Percentiles rank a stretch among this genome's conserved stretches.
These are phyloP conservation scores for Echites panduratus DNA, from an alignment of 257 asterid species.

Conservation along the genomic window DNA sequence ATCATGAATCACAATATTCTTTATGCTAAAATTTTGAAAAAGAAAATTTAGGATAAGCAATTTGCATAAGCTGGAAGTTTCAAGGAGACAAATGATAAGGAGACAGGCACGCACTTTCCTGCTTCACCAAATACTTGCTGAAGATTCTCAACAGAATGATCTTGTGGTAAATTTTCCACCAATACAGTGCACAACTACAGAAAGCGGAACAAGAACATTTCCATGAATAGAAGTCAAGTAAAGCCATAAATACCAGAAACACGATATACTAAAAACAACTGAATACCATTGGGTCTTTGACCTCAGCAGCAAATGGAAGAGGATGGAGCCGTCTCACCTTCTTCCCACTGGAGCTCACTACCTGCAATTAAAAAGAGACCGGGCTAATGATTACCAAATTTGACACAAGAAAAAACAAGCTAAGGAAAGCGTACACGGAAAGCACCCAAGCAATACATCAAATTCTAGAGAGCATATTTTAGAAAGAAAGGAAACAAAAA, in stretches of 20 bases:
- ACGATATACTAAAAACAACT: neutral
- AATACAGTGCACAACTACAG: conserved; percentile 81
- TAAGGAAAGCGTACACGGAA: neutral
- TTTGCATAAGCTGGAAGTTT: neutral
- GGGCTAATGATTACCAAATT: neutral
- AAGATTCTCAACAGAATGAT: conserved; percentile 88
- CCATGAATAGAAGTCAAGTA: neutral
- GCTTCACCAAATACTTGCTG: conserved; percentile 71
- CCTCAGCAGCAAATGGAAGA: conserved; percentile 56
- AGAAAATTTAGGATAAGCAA: conserved; percentile 8
- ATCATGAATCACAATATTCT: conserved; percentile 58
- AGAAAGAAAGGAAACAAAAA: neutral
- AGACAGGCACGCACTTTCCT: conserved; percentile 60
- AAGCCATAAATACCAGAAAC: neutral
- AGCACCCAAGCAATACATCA: neutral
- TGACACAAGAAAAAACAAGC: neutral
- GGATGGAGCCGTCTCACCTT: conserved; percentile 83
- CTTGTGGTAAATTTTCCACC: conserved; percentile 94
- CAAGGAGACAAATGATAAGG: conserved; percentile 1
- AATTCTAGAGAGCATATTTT: neutral
- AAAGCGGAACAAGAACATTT: conserved; percentile 1
- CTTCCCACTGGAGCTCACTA: conserved; percentile 70
- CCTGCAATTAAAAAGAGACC: conserved; percentile 44
- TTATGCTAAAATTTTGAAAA: conserved; percentile 45
- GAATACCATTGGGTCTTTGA: conserved; percentile 77